Percentiles rank a stretch among this genome's conserved stretches.
These are phyloP conservation scores for Dothideomycetidae sp. DNA, from an alignment of 2,329 filamentous ascomycete species.

Conservation along the genomic window DNA sequence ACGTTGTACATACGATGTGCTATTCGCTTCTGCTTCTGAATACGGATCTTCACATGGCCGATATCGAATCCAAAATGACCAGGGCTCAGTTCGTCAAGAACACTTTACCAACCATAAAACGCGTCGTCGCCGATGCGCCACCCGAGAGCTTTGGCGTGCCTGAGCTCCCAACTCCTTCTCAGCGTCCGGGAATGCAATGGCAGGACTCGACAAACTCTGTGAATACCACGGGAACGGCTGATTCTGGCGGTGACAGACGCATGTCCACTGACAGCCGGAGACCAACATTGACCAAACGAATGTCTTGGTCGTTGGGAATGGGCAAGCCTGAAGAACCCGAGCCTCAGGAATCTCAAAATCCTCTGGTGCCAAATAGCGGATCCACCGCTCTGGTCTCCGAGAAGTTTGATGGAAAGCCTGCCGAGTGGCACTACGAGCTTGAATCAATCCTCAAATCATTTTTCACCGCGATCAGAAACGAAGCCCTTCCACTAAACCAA, in stretches of 20 bases:
- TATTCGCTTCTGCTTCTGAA: constrained; percentile 93
- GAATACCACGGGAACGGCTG: constrained; percentile 1
- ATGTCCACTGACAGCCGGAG: constrained; percentile 5
- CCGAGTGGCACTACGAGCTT: constrained; percentile 67
- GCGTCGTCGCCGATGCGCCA: constrained; percentile 58
- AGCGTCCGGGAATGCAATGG: constrained; percentile 21
- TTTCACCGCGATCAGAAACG: constrained; percentile 75
- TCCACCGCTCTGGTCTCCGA: constrained; percentile 65
- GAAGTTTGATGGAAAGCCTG: constrained; percentile 46
- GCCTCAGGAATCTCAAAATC: constrained; percentile 14
- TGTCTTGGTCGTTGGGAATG: constrained; percentile 9
- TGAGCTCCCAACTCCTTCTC: constrained; percentile 11
- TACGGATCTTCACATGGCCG: constrained; percentile 86
- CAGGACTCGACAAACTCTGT: constrained; percentile 16
- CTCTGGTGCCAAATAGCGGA: constrained; percentile 30
- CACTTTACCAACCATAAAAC: constrained; percentile 76
- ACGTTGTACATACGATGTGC: constrained; percentile 93
- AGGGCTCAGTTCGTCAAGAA: constrained; percentile 90
- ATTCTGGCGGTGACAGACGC: constrained; percentile 3
- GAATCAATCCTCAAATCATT: constrained; percentile 87
- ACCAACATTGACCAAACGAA: constrained; percentile 6
- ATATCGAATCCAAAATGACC: constrained; percentile 96
- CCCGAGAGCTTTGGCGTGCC: constrained; percentile 47
- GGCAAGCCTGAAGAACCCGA: constrained; percentile 12
- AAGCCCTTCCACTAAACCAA: constrained; percentile 76